Conservation (phyloP, 78 protist genomes). For the Dictyostelium firmibasis region DNA sequence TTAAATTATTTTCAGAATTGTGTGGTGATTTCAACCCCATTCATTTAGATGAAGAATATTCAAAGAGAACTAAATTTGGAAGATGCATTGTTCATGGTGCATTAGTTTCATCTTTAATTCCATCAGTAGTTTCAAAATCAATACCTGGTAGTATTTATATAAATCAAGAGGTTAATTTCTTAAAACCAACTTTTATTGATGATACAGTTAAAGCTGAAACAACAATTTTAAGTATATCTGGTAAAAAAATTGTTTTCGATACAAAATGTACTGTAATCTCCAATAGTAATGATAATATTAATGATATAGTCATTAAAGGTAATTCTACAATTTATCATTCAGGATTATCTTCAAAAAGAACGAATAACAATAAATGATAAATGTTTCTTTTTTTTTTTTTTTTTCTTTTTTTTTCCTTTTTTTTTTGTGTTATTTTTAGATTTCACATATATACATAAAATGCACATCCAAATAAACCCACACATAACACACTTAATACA, state of each 20-base stretch:
- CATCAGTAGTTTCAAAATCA: constrained; percentile 1
- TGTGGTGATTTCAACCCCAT: constrained; percentile 42
- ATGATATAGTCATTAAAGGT: constrained; percentile 11
- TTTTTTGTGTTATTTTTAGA: too few relatives aligned
- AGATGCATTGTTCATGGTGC: constrained; percentile 38
- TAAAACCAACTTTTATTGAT: constrained; percentile 41
- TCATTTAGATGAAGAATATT: constrained; percentile 38
- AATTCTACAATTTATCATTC: constrained; percentile 44
- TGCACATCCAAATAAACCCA: background rate
- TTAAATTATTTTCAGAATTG: constrained; percentile 21
- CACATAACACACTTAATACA: background rate
- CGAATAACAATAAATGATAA: too few relatives aligned
- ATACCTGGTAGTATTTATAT: constrained; percentile 52
- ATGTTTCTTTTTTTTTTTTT: too few relatives aligned
- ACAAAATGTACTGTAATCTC: constrained; percentile 16
- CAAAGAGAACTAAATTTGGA: constrained; percentile 11
- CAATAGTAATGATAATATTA: background rate
- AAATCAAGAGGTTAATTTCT: constrained; percentile 8
- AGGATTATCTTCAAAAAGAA: constrained; percentile 3
- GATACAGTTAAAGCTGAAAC: constrained; percentile 47
- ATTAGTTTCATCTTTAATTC: constrained; percentile 24
- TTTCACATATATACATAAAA: background rate
- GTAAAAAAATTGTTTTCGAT: constrained; percentile 12
- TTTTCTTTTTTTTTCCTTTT: too few relatives aligned
- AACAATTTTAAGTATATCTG: background rate